phyloP scores from a whole-genome alignment of 2,329 filamentous ascomycete species.

The Chrysoporthe austroafricana region DNA sequence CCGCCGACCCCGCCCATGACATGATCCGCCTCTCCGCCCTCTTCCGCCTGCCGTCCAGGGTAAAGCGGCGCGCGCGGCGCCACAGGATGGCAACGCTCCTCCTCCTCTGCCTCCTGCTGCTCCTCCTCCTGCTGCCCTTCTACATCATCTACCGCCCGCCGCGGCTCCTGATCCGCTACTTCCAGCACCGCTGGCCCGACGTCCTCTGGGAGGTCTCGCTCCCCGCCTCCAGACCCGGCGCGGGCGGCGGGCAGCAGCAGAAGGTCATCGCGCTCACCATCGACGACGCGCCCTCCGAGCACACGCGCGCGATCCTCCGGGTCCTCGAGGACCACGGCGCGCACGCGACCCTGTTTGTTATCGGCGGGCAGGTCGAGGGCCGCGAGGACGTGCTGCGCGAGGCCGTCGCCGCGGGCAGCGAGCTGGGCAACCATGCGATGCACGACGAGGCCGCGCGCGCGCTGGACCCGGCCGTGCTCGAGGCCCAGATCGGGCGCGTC shows the following conservation, averaged over 20 bases:
- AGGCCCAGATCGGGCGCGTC: slow-evolving; percentile 66
- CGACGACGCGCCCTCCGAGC: slow-evolving; percentile 79
- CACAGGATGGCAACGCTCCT: slow-evolving; percentile 61
- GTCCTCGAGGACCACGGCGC: slow-evolving; percentile 69
- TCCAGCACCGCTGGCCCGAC: slow-evolving; percentile 74
- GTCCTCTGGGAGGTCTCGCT: slow-evolving; percentile 72
- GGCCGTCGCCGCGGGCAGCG: slow-evolving; percentile 65
- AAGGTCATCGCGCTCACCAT: slow-evolving; percentile 82
- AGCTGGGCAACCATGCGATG: slow-evolving; percentile 89
- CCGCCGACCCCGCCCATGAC: slow-evolving; percentile 16
- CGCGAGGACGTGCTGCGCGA: slow-evolving; percentile 58
- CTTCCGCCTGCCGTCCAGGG: slow-evolving; percentile 59
- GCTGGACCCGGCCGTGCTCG: slow-evolving; percentile 62
- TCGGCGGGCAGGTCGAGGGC: slow-evolving; percentile 71
- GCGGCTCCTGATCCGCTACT: slow-evolving; percentile 67
- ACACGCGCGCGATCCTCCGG: slow-evolving; percentile 72
- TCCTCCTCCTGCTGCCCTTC: slow-evolving; percentile 47
- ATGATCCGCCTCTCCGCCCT: slow-evolving; percentile 44
- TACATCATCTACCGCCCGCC: slow-evolving; percentile 86
- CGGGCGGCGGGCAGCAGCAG: not conserved
- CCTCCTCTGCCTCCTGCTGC: slow-evolving; percentile 44
- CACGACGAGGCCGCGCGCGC: slow-evolving; percentile 75
- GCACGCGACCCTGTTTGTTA: slow-evolving; percentile 85
- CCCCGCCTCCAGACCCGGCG: slow-evolving; percentile 39
- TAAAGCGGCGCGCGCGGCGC: slow-evolving; percentile 61